Evolutionary conservation across 805 yeast genomes (phyloP).

Genomic region (Ogataea ramenticola): DNA sequence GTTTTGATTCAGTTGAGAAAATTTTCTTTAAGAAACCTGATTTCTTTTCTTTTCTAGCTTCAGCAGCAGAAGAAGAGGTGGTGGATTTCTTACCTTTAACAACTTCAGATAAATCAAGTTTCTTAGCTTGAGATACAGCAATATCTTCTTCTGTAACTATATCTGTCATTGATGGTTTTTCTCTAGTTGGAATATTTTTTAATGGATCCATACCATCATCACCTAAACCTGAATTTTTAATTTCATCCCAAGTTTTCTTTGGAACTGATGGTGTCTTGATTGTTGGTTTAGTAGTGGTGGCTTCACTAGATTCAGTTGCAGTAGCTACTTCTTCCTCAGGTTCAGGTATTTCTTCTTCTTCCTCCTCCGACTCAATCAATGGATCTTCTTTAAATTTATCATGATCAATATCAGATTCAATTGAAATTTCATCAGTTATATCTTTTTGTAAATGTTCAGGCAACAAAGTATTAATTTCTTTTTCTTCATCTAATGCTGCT

Average conservation of each 20-base stretch:
- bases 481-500: constrained; percentile 34
- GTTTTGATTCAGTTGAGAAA: background rate
- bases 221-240: constrained; percentile 17
- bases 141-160: constrained; percentile 16
- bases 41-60: constrained; percentile 3
- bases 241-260: constrained; percentile 22
- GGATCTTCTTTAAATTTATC: constrained; percentile 20
- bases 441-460: constrained; percentile 45
- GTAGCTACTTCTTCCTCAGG: constrained; percentile 20
- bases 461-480: constrained; percentile 38
- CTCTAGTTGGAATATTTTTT: constrained; percentile 29
- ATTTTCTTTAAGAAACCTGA: background rate
- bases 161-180: constrained; percentile 29
- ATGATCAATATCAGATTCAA: constrained; percentile 22
- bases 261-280: constrained; percentile 8
- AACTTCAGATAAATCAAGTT: constrained; percentile 2
- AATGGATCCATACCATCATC: constrained; percentile 29
- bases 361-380: constrained; percentile 16
- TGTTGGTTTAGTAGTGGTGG: background rate
- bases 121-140: constrained; percentile 1
- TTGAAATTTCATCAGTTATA: constrained; percentile 17
- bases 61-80: constrained; percentile 2
- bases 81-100: constrained; percentile 4
- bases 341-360: constrained; percentile 26
- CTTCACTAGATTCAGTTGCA: too few relatives aligned